Evolutionary conservation across 192 early-diverging fungal genomes (phyloP).

Genomic region (Backusella tarrabulga): DNA sequence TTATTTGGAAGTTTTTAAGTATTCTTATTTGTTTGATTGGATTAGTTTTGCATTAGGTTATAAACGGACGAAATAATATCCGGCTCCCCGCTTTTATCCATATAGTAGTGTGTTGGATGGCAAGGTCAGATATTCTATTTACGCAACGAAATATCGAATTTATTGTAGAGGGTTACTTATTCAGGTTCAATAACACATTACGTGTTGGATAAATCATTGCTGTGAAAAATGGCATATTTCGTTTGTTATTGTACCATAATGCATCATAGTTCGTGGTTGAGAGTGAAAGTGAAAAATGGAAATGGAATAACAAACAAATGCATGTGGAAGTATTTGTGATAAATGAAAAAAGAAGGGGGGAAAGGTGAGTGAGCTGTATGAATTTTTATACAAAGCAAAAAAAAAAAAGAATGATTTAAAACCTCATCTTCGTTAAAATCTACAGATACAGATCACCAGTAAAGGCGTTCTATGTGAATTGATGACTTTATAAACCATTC

Average conservation of each 20-base stretch:
- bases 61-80: neutral
- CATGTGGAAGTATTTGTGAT: neutral
- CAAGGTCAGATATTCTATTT: neutral
- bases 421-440: neutral
- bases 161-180: neutral
- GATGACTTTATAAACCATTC: neutral
- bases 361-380: neutral
- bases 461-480: neutral
- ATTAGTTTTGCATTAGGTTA: neutral
- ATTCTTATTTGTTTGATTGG: neutral
- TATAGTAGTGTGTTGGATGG: neutral
- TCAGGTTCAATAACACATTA: neutral
- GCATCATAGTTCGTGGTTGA: slow-evolving; percentile 1
- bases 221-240: neutral
- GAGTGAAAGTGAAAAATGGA: neutral
- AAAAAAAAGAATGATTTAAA: neutral
- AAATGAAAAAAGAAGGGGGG: neutral
- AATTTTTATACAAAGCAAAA: no score
- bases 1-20: neutral
- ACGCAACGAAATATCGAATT: neutral
- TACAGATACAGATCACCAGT: neutral
- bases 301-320: neutral
- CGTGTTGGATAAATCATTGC: neutral
- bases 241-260: neutral
- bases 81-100: neutral